Evolutionary conservation across 129 eudicot species (phyloP), one percentile per base, ranked within the genome.

Genomic region (Oenanthe sinensis): DNA sequence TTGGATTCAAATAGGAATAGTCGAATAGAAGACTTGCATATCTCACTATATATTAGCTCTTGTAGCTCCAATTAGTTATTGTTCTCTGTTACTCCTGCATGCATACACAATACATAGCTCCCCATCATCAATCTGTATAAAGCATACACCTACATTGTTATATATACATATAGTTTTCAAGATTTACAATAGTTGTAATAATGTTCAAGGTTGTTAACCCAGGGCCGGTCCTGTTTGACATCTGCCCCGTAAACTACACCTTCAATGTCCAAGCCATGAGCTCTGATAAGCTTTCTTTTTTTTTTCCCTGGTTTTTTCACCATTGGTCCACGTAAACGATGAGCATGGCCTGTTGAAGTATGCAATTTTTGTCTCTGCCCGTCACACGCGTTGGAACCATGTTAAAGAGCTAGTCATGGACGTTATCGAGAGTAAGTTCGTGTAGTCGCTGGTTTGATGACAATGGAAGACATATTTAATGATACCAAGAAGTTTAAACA

Each of bases 231-330:
- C 71, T 55, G 19, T 17, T 74, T 12, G 70, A 73, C 10, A 20
- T 80, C 40, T 74, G 42, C 6, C 83, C 79, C 4, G 79, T 75
- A 13, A 62, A 60, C 26, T 81, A 81, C 74, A 81, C 75, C 24
- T 81, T 81, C 71, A 63, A 81, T 1, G 83, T 80, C 36, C 78
- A 52, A 60, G 83, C 83, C 28, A 73, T 55, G 78, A 72, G 71
- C 28, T 71, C 83, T 16, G 83, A 80, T 8, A 73, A 80, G 60
- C 78, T 80, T 24, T 78, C 82, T n/a, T 33, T 74, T 73, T 60
- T 17, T 80, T 13, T 45, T 74, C 73, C 78, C 79, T 6, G 83
- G 73, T 2, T 79, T 80, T 36, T 73, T 80, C 78, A 80, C 78
- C n/a, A 71, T 80, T 15, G 83, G 83, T 13, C 83, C 78, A 8